A percentile compares a stretch with the other conserved stretches of the same genome.
Conservation (phyloP, 2,329 filamentous ascomycete genomes). For the Talaromyces islandicus region DNA sequence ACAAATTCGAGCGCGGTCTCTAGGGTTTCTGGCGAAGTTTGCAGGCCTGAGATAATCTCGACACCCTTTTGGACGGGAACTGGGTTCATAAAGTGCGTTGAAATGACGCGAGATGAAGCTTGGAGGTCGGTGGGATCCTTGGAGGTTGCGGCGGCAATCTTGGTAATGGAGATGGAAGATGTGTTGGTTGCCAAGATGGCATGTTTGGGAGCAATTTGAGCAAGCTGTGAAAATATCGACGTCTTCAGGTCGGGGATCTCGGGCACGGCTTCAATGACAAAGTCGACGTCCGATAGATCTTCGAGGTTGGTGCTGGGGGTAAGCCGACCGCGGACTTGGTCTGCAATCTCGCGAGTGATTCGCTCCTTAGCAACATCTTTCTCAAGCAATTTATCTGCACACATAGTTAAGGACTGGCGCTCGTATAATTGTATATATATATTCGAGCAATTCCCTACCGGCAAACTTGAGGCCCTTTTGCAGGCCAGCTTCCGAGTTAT, state of each 20-base stretch:
- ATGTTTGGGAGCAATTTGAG: constrained; percentile 73
- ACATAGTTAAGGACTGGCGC: background rate
- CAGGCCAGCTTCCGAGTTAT: constrained; percentile 75
- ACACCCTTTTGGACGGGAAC: constrained; percentile 96
- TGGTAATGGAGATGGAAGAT: constrained; percentile 96
- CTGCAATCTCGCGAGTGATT: constrained; percentile 74
- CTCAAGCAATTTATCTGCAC: constrained; percentile 78
- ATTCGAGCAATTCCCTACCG: constrained; percentile 46
- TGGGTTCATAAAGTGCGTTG: constrained; percentile 99
- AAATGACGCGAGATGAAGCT: constrained; percentile 80
- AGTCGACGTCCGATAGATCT: constrained; percentile 76
- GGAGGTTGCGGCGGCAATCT: constrained; percentile 82
- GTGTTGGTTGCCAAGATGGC: constrained; percentile 95
- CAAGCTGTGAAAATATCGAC: constrained; percentile 77
- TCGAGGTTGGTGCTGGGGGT: constrained; percentile 67
- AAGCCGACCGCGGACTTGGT: constrained; percentile 64
- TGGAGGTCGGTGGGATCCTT: constrained; percentile 72
- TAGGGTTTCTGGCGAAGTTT: constrained; percentile 78
- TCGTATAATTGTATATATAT: background rate
- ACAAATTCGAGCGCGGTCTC: constrained; percentile 80
- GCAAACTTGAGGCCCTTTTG: constrained; percentile 89
- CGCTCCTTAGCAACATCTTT: constrained; percentile 89
- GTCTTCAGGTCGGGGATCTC: constrained; percentile 85
- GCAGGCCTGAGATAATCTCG: constrained; percentile 91
- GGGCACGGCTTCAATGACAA: constrained; percentile 95